phyloP scores from a whole-genome alignment of 768 basidiomycete species.

The Mycena pura region DNA sequence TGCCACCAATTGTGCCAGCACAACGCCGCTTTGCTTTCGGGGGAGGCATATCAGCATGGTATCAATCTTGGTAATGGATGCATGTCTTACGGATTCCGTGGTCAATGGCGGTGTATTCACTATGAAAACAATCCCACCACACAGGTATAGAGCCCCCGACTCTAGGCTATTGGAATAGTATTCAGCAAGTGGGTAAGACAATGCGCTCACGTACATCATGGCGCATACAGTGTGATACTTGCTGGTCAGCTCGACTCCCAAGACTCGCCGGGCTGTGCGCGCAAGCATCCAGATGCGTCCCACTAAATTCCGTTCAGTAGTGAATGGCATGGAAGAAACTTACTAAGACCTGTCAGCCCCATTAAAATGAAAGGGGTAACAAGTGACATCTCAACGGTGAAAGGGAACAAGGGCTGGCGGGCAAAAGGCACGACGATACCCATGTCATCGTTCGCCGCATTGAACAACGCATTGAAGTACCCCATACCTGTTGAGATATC shows the following conservation, averaged over 20 bases:
- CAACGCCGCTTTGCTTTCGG: background rate
- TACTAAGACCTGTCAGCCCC: background rate
- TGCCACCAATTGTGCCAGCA: background rate
- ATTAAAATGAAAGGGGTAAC: background rate
- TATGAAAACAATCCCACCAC: background rate
- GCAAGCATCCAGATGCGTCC: slow-evolving; percentile 1
- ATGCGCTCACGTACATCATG: background rate
- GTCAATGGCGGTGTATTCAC: background rate
- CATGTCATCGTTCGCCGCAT: no score
- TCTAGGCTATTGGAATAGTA: background rate
- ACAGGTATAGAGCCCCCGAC: background rate
- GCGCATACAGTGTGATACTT: background rate
- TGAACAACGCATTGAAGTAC: background rate
- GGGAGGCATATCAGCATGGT: background rate
- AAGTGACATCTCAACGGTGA: background rate
- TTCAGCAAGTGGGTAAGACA: background rate
- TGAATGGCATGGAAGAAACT: background rate
- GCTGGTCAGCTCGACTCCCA: background rate
- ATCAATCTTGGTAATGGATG: background rate
- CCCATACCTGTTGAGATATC: background rate
- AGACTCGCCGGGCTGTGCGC: background rate
- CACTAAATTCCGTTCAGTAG: background rate
- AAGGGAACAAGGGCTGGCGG: background rate
- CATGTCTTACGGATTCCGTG: background rate
- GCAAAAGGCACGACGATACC: no score